Evolutionary conservation across 2,329 filamentous ascomycete genomes (phyloP), one percentile per base, ranked within the genome.

Genomic region (Polychaeton citri): DNA sequence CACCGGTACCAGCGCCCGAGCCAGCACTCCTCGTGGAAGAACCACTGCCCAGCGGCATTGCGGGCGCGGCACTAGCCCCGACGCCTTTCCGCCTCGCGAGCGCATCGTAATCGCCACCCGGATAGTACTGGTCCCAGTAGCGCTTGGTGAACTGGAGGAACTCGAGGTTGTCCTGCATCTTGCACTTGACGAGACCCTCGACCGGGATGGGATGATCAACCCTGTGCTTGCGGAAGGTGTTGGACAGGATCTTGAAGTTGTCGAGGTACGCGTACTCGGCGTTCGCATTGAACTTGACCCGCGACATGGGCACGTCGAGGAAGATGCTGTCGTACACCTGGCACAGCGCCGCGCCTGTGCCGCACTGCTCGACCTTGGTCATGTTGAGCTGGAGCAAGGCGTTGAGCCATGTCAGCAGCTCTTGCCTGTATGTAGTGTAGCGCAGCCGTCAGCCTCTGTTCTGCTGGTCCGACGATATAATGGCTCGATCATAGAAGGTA

Each of bases 81-180:
- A 75, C 76, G 20, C 77, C 87, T 64, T 93, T 94, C 59, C 90
- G 75, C 55, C 90, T 76, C 37, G 71, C 69, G 18, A 93, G 72
- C 8, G 90, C 85, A 58, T 98, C 90, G 67, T 98, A 98, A 46
- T 96, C 90, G 52, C 90, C 86, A 40, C 90, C 90, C 6, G 90
- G 90, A 64, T 84, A 98, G 70, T 95, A 86, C 58, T 95, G 84
- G 55, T 98, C 90, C 90, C 90, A 98, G 68, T 86, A 95, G 50
- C 74, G 72, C 74, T 98, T 98, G 40, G 79, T 79, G 81, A 86
- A 98, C 66, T 98, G 90, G 42, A 98, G 71, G 61, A 98, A 98
- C 58, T 96, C 90, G 51, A 98, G 81, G 68, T 98, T 98, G 63
- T 98, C 90, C 72, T 98, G 90, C 88, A 98, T 98, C 71, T 94